These are phyloP conservation scores for Macaranga tanarius DNA, from an alignment of 441 rosid genomes.

Conservation along the genomic window DNA sequence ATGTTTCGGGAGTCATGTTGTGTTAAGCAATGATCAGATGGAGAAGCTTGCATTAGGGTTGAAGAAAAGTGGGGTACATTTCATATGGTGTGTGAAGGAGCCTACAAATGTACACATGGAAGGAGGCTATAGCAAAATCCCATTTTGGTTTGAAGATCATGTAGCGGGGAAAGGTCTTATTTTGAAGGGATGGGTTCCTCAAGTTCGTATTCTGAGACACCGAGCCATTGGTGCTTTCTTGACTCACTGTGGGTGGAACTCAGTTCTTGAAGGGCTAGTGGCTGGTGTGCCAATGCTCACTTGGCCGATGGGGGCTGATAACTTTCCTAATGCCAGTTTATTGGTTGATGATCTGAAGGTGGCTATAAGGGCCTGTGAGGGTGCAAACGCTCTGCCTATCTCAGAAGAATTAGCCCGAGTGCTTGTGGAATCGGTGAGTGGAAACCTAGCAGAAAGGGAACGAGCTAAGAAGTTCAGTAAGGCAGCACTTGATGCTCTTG, in stretches of 20 bases:
- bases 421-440: slow-evolving; percentile 31
- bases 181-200: slow-evolving; percentile 56
- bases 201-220: slow-evolving; percentile 40
- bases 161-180: slow-evolving; percentile 37
- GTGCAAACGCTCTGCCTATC: slow-evolving; percentile 35
- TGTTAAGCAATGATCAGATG: slow-evolving; percentile 35
- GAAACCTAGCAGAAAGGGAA: slow-evolving; percentile 4
- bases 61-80: slow-evolving; percentile 41
- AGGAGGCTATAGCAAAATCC: slow-evolving; percentile 20
- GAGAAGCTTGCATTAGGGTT: slow-evolving; percentile 41
- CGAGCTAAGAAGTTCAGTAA: slow-evolving; percentile 17
- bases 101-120: background rate
- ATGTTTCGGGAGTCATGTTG: slow-evolving; percentile 51
- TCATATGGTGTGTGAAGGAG: slow-evolving; percentile 48
- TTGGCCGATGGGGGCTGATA: slow-evolving; percentile 63
- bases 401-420: slow-evolving; percentile 32
- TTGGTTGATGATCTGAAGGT: slow-evolving; percentile 43
- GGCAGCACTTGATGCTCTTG: slow-evolving; percentile 34
- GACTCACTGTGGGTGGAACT: slow-evolving; percentile 71
- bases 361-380: slow-evolving; percentile 43
- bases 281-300: slow-evolving; percentile 44
- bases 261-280: slow-evolving; percentile 41
- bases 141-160: slow-evolving; percentile 40
- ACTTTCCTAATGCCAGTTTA: slow-evolving; percentile 35
- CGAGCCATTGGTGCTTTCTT: slow-evolving; percentile 48